Percentiles rank a stretch among this genome's conserved stretches.
These are phyloP conservation scores for Phytophthora multivora DNA, from an alignment of 352 stramenopile species.

Conservation along the genomic window DNA sequence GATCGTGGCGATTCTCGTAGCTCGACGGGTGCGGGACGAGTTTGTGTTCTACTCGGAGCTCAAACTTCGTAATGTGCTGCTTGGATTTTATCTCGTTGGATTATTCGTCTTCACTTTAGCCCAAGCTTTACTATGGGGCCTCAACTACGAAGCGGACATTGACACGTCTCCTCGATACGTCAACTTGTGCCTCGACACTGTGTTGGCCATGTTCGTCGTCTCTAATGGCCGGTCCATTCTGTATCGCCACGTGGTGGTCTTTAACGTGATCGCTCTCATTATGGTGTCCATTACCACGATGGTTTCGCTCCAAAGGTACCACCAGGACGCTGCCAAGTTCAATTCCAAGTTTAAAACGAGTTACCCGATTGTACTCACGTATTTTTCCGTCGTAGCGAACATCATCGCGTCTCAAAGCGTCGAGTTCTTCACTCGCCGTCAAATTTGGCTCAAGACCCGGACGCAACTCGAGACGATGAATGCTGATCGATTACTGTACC, in stretches of 20 bases:
- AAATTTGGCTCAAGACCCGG: slow-evolving; percentile 87
- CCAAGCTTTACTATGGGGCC: slow-evolving; percentile 56
- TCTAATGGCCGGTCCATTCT: slow-evolving; percentile 83
- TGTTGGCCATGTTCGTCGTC: slow-evolving; percentile 85
- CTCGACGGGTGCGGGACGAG: slow-evolving; percentile 43
- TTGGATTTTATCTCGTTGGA: slow-evolving; percentile 65
- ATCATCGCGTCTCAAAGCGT: slow-evolving; percentile 80
- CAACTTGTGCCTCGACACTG: slow-evolving; percentile 79
- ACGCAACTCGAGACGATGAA: slow-evolving; percentile 88
- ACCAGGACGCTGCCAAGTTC: slow-evolving; percentile 54
- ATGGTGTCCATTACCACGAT: slow-evolving; percentile 56
- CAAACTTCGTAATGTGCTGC: slow-evolving; percentile 67
- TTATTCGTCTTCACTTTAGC: slow-evolving; percentile 56
- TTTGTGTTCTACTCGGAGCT: slow-evolving; percentile 64
- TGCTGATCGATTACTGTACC: slow-evolving; percentile 81
- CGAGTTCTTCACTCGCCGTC: slow-evolving; percentile 81
- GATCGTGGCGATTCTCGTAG: slow-evolving; percentile 41
- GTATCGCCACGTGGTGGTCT: slow-evolving; percentile 64
- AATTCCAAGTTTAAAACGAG: slow-evolving; percentile 83
- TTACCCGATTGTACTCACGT: slow-evolving; percentile 83
- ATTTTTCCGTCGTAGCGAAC: slow-evolving; percentile 79
- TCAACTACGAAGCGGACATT: slow-evolving; percentile 61
- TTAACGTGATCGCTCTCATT: slow-evolving; percentile 63
- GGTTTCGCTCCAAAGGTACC: slow-evolving; percentile 49
- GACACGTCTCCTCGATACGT: slow-evolving; percentile 73